A percentile compares a stretch with the other conserved stretches of the same genome.
These are phyloP conservation scores for Fonsecaea multimorphosa DNA, from an alignment of 2,329 filamentous ascomycete genomes.

Conservation along the genomic window DNA sequence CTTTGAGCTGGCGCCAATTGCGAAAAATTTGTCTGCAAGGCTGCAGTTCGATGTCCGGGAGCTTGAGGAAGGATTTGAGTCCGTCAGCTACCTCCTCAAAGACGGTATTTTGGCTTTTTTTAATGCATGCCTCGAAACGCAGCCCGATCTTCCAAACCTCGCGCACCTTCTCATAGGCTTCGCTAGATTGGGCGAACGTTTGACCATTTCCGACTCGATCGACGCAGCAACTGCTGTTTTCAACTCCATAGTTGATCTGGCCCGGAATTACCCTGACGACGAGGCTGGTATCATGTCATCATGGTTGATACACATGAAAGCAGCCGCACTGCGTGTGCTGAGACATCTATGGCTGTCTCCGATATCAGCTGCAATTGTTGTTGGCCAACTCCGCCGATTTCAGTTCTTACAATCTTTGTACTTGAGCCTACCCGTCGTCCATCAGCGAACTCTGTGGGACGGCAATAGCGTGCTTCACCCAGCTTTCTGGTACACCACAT, in stretches of 20 bases:
- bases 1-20: constrained; percentile 71
- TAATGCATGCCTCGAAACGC: constrained; percentile 76
- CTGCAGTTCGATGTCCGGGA: constrained; percentile 72
- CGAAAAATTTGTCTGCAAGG: constrained; percentile 72
- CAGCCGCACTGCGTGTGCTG: constrained; percentile 73
- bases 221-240: constrained; percentile 76
- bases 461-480: constrained; percentile 64
- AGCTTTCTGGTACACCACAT: constrained; percentile 71
- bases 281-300: constrained; percentile 66
- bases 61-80: constrained; percentile 70
- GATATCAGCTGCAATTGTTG: constrained; percentile 74
- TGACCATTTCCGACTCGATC: constrained; percentile 63
- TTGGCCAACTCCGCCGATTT: constrained; percentile 78
- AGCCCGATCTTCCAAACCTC: constrained; percentile 79
- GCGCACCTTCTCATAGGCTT: constrained; percentile 93
- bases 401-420: constrained; percentile 82
- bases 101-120: constrained; percentile 85
- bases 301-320: constrained; percentile 73
- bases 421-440: constrained; percentile 72
- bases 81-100: constrained; percentile 80
- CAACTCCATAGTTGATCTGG: constrained; percentile 77
- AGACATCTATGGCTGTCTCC: constrained; percentile 83
- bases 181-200: constrained; percentile 68
- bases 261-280: constrained; percentile 70
- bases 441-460: constrained; percentile 75